phyloP scores from a whole-genome alignment of 2,329 filamentous ascomycete species.

The Xylariaceae sp. region DNA sequence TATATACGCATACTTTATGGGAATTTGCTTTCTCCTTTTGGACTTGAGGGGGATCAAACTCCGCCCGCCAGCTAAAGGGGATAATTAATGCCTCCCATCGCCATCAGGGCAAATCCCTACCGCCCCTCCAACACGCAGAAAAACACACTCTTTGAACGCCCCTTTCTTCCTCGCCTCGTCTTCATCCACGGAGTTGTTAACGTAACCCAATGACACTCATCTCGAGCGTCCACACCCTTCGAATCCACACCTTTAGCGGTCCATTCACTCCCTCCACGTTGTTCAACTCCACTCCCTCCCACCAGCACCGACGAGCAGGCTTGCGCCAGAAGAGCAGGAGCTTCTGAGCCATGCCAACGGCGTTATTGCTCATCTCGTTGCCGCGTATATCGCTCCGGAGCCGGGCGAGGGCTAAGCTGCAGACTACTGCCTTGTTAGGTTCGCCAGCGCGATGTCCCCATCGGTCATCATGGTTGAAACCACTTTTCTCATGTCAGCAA shows the following conservation, averaged over 20 bases:
- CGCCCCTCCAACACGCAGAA: constrained; percentile 8
- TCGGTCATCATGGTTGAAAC: constrained; percentile 89
- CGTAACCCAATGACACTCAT: constrained; percentile 91
- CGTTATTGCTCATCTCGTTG: constrained; percentile 66
- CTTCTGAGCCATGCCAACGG: constrained; percentile 97
- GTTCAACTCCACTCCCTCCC: constrained; percentile 92
- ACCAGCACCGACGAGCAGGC: constrained; percentile 94
- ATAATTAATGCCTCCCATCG: constrained; percentile 3
- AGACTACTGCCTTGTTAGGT: constrained; percentile 97
- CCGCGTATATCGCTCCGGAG: constrained; percentile 89
- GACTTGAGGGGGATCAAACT: not conserved
- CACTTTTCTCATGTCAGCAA: constrained; percentile 49
- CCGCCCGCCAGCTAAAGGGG: not conserved
- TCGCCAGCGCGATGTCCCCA: constrained; percentile 98
- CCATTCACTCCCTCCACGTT: constrained; percentile 86
- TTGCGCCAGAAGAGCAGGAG: constrained; percentile 97
- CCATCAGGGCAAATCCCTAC: not conserved
- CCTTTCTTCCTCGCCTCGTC: constrained; percentile 19
- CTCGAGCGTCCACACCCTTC: constrained; percentile 96
- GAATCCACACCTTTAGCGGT: constrained; percentile 95
- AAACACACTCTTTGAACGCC: constrained; percentile 22
- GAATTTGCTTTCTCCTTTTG: not conserved
- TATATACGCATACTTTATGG: not conserved
- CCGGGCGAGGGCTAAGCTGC: constrained; percentile 87
- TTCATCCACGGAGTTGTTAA: constrained; percentile 37